These are phyloP conservation scores for Coemansia sp. DNA, from an alignment of 192 early-diverging fungal species.

Conservation along the genomic window DNA sequence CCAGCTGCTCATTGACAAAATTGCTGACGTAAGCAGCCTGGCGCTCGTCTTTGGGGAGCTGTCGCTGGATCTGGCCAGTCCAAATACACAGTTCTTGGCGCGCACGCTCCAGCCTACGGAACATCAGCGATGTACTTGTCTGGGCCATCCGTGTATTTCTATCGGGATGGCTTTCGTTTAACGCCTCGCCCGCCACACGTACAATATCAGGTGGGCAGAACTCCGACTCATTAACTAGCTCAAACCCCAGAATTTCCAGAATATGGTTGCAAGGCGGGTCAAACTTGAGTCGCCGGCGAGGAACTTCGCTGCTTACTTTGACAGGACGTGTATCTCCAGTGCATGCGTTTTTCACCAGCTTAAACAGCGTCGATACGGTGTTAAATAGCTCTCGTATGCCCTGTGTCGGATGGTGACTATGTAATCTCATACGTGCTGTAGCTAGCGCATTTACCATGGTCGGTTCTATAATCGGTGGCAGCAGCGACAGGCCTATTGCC, in stretches of 20 bases:
- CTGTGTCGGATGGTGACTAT: constrained; percentile 38
- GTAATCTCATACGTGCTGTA: constrained; percentile 12
- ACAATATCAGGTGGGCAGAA: constrained; percentile 25
- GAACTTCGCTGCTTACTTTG: constrained; percentile 11
- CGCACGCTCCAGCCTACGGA: constrained; percentile 16
- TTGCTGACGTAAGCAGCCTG: neutral
- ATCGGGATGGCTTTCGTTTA: neutral
- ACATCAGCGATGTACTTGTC: constrained; percentile 4
- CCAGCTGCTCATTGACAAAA: constrained; percentile 1
- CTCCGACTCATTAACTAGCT: constrained; percentile 10
- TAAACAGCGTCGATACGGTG: constrained; percentile 22
- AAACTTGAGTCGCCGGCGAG: constrained; percentile 35
- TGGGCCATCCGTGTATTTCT: neutral
- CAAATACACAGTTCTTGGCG: constrained; percentile 29
- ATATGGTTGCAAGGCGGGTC: constrained; percentile 35
- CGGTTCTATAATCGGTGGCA: constrained; percentile 20
- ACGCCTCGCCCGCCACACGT: neutral
- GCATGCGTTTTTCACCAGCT: constrained; percentile 26
- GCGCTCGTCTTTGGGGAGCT: constrained; percentile 28
- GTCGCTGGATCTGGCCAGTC: constrained; percentile 27
- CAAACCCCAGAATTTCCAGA: constrained; percentile 39
- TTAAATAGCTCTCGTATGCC: constrained; percentile 27
- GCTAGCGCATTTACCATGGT: constrained; percentile 13
- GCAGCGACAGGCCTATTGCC: neutral
- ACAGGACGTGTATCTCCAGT: constrained; percentile 23